These are phyloP conservation scores for Dictyostelium purpureum DNA, from an alignment of 78 protist species.

Conservation along the genomic window DNA sequence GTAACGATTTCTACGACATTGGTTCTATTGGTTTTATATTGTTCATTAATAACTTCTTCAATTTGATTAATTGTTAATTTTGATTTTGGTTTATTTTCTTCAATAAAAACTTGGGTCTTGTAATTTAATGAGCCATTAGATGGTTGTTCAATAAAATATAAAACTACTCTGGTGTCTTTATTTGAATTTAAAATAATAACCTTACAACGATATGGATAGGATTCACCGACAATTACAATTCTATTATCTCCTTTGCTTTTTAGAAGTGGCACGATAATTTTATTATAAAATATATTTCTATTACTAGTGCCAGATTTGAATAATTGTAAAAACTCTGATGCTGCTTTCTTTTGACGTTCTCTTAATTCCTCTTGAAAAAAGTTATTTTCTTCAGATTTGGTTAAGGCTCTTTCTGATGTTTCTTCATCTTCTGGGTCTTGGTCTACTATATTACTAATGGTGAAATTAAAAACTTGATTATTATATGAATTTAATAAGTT, in stretches of 20 bases:
- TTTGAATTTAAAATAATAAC: neutral
- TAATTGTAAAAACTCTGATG: too few species aligned
- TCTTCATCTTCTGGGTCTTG: neutral
- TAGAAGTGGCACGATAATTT: too few species aligned
- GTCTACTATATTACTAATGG: neutral
- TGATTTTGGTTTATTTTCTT: neutral
- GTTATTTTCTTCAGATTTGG: neutral
- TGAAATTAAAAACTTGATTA: neutral
- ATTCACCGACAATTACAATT: too few species aligned
- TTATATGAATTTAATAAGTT: neutral
- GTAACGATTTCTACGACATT: neutral
- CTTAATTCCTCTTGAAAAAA: too few species aligned
- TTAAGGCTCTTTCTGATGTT: neutral
- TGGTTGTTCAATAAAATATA: neutral
- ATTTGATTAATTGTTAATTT: neutral
- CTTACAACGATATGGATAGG: slow-evolving; percentile 10
- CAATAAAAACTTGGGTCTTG: neutral
- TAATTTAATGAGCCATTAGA: neutral
- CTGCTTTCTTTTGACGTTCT: too few species aligned
- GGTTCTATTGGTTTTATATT: neutral
- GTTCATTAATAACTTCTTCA: neutral
- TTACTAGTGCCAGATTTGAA: too few species aligned
- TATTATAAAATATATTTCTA: too few species aligned
- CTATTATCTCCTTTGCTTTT: neutral
- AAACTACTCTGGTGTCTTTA: neutral